A percentile compares a stretch with the other conserved stretches of the same genome.
phyloP scores from a whole-genome alignment of 2,329 filamentous ascomycete genomes.

The Venturia oleaginea region DNA sequence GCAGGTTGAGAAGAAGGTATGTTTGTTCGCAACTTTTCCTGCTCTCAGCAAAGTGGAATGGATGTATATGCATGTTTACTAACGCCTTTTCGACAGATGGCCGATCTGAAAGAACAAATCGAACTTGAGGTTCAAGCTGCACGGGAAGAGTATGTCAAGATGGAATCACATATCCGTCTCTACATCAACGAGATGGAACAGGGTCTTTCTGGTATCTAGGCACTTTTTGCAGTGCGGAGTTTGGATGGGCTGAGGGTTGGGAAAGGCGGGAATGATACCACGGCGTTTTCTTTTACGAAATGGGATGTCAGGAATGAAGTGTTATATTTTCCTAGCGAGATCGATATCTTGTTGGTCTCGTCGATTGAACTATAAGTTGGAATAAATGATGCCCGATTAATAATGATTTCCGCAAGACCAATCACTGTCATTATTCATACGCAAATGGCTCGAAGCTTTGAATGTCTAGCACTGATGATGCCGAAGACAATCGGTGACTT shows the following conservation, averaged over 20 bases:
- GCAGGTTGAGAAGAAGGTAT: slow-evolving; percentile 96
- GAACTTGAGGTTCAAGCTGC: slow-evolving; percentile 87
- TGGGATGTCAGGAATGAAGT: too few species aligned
- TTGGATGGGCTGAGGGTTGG: background rate
- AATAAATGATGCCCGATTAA: too few species aligned
- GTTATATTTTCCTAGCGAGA: too few species aligned
- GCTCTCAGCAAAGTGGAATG: too few species aligned
- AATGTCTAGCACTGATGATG: too few species aligned
- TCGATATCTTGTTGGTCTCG: too few species aligned
- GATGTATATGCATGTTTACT: slow-evolving; percentile 9
- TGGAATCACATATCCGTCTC: slow-evolving; percentile 92
- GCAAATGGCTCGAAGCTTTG: too few species aligned
- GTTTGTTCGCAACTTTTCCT: slow-evolving; percentile 18
- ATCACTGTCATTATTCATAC: too few species aligned
- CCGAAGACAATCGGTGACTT: too few species aligned
- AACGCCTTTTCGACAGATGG: slow-evolving; percentile 67
- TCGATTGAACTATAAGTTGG: too few species aligned
- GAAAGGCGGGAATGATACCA: background rate
- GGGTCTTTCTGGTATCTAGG: slow-evolving; percentile 42
- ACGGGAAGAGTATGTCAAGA: slow-evolving; percentile 91
- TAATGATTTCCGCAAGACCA: too few species aligned
- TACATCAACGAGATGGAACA: slow-evolving; percentile 99
- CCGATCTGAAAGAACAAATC: slow-evolving; percentile 93
- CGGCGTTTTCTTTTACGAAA: background rate
- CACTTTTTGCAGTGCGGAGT: background rate